Percentiles rank a stretch among this genome's conserved stretches.
Evolutionary conservation across 1,284 basidiomycete genomes (phyloP).

Genomic region (Butyriboletus appendiculatus): DNA sequence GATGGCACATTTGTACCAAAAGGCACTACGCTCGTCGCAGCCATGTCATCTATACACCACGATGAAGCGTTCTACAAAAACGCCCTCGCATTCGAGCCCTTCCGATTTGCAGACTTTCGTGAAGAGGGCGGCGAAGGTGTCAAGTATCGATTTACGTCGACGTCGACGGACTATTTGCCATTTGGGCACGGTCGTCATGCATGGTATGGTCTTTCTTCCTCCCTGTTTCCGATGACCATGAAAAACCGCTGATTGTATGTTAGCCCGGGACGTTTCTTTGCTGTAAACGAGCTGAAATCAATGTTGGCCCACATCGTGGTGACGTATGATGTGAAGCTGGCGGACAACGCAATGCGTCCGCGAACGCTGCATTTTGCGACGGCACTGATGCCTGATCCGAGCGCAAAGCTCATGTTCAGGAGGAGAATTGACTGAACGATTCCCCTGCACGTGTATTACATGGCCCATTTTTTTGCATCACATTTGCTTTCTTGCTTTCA

Average conservation of each 20-base stretch:
- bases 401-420: constrained; percentile 19
- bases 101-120: constrained; percentile 30
- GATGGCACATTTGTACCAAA: constrained; percentile 44
- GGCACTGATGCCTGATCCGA: background rate
- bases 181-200: constrained; percentile 2
- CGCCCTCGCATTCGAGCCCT: constrained; percentile 33
- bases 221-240: too few relatives aligned
- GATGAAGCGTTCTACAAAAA: constrained; percentile 29
- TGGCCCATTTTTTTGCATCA: too few relatives aligned
- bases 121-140: constrained; percentile 10
- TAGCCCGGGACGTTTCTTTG: constrained; percentile 12
- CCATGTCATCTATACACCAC: constrained; percentile 25
- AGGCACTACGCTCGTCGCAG: constrained; percentile 32
- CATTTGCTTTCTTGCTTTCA: too few relatives aligned
- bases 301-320: constrained; percentile 5
- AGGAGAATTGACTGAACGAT: constrained; percentile 4
- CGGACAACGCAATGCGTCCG: constrained; percentile 26
- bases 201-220: constrained; percentile 6
- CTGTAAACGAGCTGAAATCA: background rate
- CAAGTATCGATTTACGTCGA: constrained; percentile 21
- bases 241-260: background rate
- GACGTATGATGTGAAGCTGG: constrained; percentile 34
- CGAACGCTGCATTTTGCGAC: background rate
- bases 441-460: background rate
- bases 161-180: constrained; percentile 7